Evolutionary conservation across 768 basidiomycete species (phyloP).

Genomic region (Filobasidium wieringae): DNA sequence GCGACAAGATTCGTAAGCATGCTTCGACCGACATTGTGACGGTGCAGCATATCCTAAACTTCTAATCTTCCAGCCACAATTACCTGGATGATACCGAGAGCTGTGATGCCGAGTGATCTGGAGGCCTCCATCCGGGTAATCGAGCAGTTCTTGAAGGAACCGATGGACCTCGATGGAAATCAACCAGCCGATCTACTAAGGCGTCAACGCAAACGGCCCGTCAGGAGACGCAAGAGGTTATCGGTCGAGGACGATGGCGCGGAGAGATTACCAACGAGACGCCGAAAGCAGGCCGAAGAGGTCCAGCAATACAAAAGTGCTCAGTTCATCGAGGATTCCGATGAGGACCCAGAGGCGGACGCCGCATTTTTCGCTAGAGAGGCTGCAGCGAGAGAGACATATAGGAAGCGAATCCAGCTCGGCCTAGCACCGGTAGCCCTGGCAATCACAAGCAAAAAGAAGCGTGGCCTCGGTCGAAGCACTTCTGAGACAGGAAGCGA

Average conservation of each 20-base stretch:
- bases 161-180: conserved; percentile 67
- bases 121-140: conserved; percentile 61
- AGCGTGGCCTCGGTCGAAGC: too few relatives aligned
- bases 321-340: conserved; percentile 84
- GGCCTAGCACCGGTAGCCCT: not conserved
- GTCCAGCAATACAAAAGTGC: conserved; percentile 72
- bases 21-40: not conserved
- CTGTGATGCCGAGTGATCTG: conserved; percentile 56
- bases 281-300: conserved; percentile 48
- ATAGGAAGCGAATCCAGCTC: conserved; percentile 19
- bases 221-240: conserved; percentile 42
- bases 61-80: not conserved
- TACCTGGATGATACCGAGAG: conserved; percentile 65
- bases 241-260: conserved; percentile 32
- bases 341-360: conserved; percentile 55
- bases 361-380: conserved; percentile 61
- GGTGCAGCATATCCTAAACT: too few relatives aligned
- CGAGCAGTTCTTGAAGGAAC: conserved; percentile 66
- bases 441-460: too few relatives aligned
- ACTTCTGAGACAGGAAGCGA: too few relatives aligned
- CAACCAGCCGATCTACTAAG: conserved; percentile 54
- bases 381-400: conserved; percentile 23
- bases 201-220: conserved; percentile 52
- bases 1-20: not conserved
- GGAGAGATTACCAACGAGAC: conserved; percentile 3